phyloP scores from a whole-genome alignment of 2,329 filamentous ascomycete genomes.

The Aspergillus pseudotamarii region DNA sequence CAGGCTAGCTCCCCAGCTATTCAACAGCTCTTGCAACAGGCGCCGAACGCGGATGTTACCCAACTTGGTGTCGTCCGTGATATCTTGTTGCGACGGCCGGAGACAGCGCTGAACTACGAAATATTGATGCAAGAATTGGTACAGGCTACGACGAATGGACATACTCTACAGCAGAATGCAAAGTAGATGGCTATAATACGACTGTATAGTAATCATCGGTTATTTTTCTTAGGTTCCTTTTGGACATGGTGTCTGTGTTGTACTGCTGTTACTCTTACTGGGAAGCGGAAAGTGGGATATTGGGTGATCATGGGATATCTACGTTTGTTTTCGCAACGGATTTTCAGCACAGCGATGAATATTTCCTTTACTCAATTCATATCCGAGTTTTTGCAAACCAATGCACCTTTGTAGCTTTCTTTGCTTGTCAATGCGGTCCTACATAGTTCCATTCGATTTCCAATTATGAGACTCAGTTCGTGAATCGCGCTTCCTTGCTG shows the following conservation, averaged over 20 bases:
- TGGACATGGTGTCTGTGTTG: slow-evolving; percentile 16
- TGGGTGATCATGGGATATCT: slow-evolving; percentile 15
- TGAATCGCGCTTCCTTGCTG: neutral
- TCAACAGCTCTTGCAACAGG: slow-evolving; percentile 69
- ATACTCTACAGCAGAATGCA: slow-evolving; percentile 24
- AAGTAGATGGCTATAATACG: slow-evolving; percentile 13
- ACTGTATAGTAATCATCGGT: slow-evolving; percentile 21
- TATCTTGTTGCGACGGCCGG: slow-evolving; percentile 68
- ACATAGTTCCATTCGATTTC: neutral
- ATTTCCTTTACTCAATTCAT: neutral
- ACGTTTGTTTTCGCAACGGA: slow-evolving; percentile 2
- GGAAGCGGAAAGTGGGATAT: slow-evolving; percentile 13
- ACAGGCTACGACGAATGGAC: slow-evolving; percentile 37
- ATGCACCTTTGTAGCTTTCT: neutral
- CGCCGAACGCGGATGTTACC: slow-evolving; percentile 66
- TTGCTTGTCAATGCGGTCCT: neutral
- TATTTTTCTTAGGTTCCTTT: slow-evolving; percentile 1
- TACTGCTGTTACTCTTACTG: slow-evolving; percentile 10
- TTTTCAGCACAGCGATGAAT: slow-evolving; percentile 4
- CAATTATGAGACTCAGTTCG: neutral
- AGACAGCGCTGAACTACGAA: slow-evolving; percentile 62
- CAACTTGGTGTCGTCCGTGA: slow-evolving; percentile 75
- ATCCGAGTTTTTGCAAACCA: neutral
- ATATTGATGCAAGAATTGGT: slow-evolving; percentile 46
- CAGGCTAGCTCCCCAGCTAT: slow-evolving; percentile 67